Base-by-base conservation (phyloP, 2,329 filamentous ascomycete species). In the Knoxdaviesia proteae region DNA sequence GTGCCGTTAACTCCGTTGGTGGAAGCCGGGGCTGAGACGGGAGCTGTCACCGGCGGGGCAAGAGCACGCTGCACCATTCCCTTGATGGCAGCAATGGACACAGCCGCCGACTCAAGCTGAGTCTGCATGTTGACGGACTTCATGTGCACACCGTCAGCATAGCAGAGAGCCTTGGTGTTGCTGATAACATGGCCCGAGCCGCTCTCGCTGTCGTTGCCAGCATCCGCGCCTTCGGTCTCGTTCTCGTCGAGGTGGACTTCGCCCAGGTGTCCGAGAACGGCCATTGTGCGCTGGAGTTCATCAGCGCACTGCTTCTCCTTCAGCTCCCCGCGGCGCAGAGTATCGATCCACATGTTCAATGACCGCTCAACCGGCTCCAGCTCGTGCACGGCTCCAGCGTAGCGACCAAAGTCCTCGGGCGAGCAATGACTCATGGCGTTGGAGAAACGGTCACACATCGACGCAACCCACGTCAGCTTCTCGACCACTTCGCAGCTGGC, bases 281-380 rank as follows among this genome's bases (percentile, higher is more conserved):
- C 81, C 50, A 92, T 82, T 6, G 83, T 88, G 43, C 81, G 75
- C 52, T 88, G 78, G 35, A 96, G 65, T 54, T 93, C 84, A 30
- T 74, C 74, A 0, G 82, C 77, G 53, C 86, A 86, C 51, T 84
- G 79, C 56, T 80, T 75, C 59, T 88, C 81, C 58, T 86, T 86
- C 40, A 96, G 63, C 44, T 94, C 86, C 50, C 93, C 86, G 42
- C 76, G 77, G 48, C 84, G 78, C 43, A 94, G 57, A 5, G 75
- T 75, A 49, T 94, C 87, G 44, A 96, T 82, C 74, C 86, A 94
- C 44, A 71, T 72, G 53, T 94, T 94, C 41, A 96, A 61, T 0
- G 83, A 82, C 45, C 86, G 73, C 61, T 98, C 90, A 7, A 96
- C 84, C 0, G 87, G 84, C 55, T 94, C 84, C 41, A 96, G 66